phyloP scores from a whole-genome alignment of 2,329 filamentous ascomycete genomes.

The Parascedosporium putredinis region DNA sequence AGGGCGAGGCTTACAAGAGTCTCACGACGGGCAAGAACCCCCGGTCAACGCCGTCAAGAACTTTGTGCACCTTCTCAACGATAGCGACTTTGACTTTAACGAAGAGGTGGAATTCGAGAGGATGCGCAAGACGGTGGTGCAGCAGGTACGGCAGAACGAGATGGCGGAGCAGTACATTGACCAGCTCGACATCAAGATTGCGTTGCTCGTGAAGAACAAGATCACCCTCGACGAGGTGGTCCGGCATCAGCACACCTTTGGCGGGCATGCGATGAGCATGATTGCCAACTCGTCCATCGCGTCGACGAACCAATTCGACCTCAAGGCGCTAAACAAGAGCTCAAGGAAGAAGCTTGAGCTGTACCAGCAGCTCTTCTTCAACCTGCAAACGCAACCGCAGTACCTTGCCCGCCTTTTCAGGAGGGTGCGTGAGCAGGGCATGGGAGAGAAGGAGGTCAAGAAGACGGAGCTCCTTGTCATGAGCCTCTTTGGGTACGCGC shows the following conservation, averaged over 20 bases:
- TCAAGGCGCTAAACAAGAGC: slow-evolving; percentile 95
- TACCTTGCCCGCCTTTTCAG: slow-evolving; percentile 86
- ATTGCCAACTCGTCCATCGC: slow-evolving; percentile 81
- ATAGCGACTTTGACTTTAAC: slow-evolving; percentile 98
- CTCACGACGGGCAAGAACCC: slow-evolving; percentile 94
- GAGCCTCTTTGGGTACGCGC: slow-evolving; percentile 92
- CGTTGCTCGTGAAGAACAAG: slow-evolving; percentile 96
- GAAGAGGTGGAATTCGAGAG: slow-evolving; percentile 96
- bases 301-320: slow-evolving; percentile 84
- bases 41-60: slow-evolving; percentile 95
- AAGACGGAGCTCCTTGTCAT: slow-evolving; percentile 89
- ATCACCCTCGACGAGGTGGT: slow-evolving; percentile 97
- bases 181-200: slow-evolving; percentile 98
- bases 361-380: slow-evolving; percentile 96
- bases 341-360: slow-evolving; percentile 91
- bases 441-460: slow-evolving; percentile 85
- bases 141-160: slow-evolving; percentile 95
- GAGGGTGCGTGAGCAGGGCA: slow-evolving; percentile 70
- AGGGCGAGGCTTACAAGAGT: slow-evolving; percentile 96
- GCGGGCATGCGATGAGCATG: slow-evolving; percentile 74
- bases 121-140: slow-evolving; percentile 88
- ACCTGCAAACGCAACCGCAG: slow-evolving; percentile 89
- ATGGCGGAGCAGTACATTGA: slow-evolving; percentile 96
- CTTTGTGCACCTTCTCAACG: slow-evolving; percentile 93
- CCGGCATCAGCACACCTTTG: slow-evolving; percentile 91